Base-by-base conservation (phyloP, 208 protist genomes). In the Crithidia bombi region DNA sequence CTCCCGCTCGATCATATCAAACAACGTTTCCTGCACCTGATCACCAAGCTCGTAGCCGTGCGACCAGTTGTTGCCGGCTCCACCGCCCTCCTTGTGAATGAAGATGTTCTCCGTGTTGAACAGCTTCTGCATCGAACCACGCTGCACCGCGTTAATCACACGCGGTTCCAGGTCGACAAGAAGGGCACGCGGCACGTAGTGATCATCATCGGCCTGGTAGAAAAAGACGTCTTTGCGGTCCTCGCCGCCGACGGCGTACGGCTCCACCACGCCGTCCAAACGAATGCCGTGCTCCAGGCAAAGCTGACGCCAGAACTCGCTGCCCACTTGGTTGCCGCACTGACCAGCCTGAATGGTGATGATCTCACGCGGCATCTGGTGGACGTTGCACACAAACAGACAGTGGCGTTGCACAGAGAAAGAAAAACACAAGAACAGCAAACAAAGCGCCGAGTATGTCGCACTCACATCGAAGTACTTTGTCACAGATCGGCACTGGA, bases 211-310 rank as follows among this genome's bases (percentile, higher is more conserved):
- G n/a, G 98, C 98, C 82, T 99, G 98, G 78, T 99, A 99, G 83
- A 99, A 99, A 74, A 99, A 99, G 12, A 99, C 99, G 79, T 99
- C 99, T 75, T 99, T 99, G 52, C 99, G 82, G 69, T 99, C 99
- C 44, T 94, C 87, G 30, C 91, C 92, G 62, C 82, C 79, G 25
- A 95, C 92, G 35, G 96, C 98, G 85, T 90, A 98, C 25, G 96
- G 91, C 87, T 99, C 94, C 23, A 99, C 86, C 51, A 94, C 95
- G 59, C 98, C 98, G 58, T 98, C 89, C 12, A 91, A 79, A 30
- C 82, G 80, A 52, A 99, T 99, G 66, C 98, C 99, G 79, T 99
- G 99, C 85, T 99, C 99, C 3, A 86, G 75, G 78, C 98, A 99
- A 12, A 99, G 83, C 70, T 97, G 91, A 58, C 99, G 98, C 99